Evolutionary conservation across 176 grass and related monocot genomes (phyloP).

Genomic region (Tillandsia leiboldiana): DNA sequence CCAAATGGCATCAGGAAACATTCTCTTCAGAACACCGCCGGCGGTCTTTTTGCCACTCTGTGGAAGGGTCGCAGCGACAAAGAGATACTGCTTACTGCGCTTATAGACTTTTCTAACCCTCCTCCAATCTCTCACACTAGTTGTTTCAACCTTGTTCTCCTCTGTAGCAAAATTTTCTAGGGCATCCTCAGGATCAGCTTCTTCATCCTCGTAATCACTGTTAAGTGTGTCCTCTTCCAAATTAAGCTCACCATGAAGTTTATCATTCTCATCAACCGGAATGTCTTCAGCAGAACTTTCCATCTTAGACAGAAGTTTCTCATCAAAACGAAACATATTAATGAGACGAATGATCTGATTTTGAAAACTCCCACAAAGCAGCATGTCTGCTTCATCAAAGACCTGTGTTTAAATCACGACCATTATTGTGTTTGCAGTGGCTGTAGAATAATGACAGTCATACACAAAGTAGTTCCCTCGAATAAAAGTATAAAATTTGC

Average conservation of each 20-base stretch:
- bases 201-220: conserved; percentile 21
- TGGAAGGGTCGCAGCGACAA: conserved; percentile 90
- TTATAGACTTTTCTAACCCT: conserved; percentile 79
- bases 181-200: conserved; percentile 29
- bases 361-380: conserved; percentile 95
- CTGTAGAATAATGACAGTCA: no score
- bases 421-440: neutral
- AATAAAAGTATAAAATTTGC: no score
- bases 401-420: conserved; percentile 41
- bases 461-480: no score
- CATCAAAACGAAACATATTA: conserved; percentile 92
- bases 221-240: conserved; percentile 21
- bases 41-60: conserved; percentile 84
- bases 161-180: conserved; percentile 24
- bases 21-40: conserved; percentile 77
- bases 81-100: conserved; percentile 90
- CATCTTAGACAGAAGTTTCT: conserved; percentile 64
- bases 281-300: conserved; percentile 32
- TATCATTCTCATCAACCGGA: conserved; percentile 6
- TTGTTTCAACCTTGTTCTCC: conserved; percentile 20
- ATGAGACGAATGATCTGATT: conserved; percentile 85
- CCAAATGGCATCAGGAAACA: conserved; percentile 87
- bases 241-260: conserved; percentile 29
- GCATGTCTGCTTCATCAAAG: conserved; percentile 98
- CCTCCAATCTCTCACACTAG: conserved; percentile 49